Conservation (phyloP, 352 stramenopile species). For the Thraustochytrium sp. region DNA sequence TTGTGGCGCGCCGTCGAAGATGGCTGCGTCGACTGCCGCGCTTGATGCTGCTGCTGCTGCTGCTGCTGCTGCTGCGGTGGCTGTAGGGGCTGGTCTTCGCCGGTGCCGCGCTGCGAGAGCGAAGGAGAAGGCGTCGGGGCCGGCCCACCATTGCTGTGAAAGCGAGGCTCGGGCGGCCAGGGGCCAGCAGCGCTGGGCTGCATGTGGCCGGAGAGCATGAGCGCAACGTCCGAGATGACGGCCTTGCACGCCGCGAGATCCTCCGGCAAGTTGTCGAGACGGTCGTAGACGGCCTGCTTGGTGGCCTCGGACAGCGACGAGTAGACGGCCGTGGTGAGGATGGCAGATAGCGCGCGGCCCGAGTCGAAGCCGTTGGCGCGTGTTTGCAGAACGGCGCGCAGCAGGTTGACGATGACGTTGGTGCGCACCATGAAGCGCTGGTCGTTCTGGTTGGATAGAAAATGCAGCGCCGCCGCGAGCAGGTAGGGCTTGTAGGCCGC, state of each 20-base stretch:
- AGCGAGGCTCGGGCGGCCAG: neutral
- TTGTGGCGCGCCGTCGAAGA: too few species aligned
- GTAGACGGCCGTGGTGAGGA: neutral
- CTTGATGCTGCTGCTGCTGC: too few species aligned
- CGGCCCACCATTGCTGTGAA: too few species aligned
- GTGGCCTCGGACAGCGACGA: neutral
- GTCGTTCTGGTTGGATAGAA: neutral
- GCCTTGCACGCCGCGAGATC: neutral
- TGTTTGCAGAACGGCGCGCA: neutral
- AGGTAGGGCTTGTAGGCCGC: constrained; percentile 1
- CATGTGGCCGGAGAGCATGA: constrained; percentile 6
- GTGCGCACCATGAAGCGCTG: constrained; percentile 4
- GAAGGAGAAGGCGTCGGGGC: too few species aligned
- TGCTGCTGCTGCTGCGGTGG: too few species aligned
- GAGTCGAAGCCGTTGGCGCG: neutral
- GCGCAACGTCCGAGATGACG: neutral
- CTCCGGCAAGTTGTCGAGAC: neutral
- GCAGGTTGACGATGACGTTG: neutral
- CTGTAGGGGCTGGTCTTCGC: too few species aligned
- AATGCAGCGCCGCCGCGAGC: neutral
- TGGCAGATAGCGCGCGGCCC: neutral
- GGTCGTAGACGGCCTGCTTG: constrained; percentile 18
- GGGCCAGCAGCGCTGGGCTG: neutral
- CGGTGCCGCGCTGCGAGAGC: too few species aligned
- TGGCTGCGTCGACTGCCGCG: too few species aligned